Conservation (phyloP, 768 basidiomycete genomes). For the Asterophora lycoperdoides region DNA sequence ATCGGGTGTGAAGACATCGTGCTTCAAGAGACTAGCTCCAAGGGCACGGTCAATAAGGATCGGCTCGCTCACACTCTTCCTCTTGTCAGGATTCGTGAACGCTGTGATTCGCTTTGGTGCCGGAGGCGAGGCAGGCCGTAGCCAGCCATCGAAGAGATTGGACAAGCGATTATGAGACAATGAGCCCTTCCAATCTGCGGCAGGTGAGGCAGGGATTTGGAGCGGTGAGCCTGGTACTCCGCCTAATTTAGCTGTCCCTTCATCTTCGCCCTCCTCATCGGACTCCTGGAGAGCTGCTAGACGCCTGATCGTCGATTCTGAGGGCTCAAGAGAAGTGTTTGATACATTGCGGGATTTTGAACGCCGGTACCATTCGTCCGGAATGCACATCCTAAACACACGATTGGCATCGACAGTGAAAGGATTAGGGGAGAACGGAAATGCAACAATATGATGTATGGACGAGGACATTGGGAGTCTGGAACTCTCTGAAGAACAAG, state of each 20-base stretch:
- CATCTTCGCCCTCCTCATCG: slow-evolving; percentile 40
- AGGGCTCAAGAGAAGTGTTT: slow-evolving; percentile 42
- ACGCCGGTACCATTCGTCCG: slow-evolving; percentile 77
- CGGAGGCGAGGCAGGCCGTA: slow-evolving; percentile 42
- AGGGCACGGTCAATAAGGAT: slow-evolving; percentile 48
- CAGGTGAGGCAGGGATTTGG: slow-evolving; percentile 16
- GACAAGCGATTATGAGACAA: slow-evolving; percentile 60
- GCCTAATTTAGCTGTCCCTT: slow-evolving; percentile 58
- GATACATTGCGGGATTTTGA: slow-evolving; percentile 54
- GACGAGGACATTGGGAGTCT: slow-evolving; percentile 40
- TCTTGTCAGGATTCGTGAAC: slow-evolving; percentile 31
- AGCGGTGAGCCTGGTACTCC: slow-evolving; percentile 18
- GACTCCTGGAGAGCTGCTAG: slow-evolving; percentile 47
- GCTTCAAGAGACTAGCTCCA: slow-evolving; percentile 25
- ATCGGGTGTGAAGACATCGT: slow-evolving; percentile 22
- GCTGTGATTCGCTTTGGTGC: slow-evolving; percentile 31
- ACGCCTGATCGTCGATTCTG: slow-evolving; percentile 46
- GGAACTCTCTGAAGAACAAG: slow-evolving; percentile 34
- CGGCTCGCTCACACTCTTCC: slow-evolving; percentile 73
- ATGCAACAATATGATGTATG: slow-evolving; percentile 40
- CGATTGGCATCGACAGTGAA: slow-evolving; percentile 40
- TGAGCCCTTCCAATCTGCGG: slow-evolving; percentile 49
- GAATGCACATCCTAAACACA: slow-evolving; percentile 61
- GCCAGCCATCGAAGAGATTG: slow-evolving; percentile 64
- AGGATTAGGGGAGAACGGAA: slow-evolving; percentile 37